Percentiles rank a stretch among this genome's conserved stretches.
phyloP scores from a whole-genome alignment of 306 rosid species.

The Cucurbita argyrosperma region DNA sequence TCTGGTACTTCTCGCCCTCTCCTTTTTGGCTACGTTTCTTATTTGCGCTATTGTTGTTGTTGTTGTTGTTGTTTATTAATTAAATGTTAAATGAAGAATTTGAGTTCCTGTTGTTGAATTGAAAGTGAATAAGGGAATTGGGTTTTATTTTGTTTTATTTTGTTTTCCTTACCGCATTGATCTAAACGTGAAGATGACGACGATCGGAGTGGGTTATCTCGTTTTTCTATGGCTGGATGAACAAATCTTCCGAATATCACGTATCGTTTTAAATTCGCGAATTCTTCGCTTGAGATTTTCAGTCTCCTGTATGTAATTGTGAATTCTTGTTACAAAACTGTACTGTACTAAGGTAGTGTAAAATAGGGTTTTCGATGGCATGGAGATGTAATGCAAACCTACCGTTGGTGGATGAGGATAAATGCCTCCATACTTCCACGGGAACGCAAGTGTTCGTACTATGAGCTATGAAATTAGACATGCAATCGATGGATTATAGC shows the following conservation, averaged over 20 bases:
- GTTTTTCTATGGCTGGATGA: not conserved
- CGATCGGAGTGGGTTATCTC: not conserved
- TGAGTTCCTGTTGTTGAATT: not conserved
- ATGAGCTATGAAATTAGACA: not conserved
- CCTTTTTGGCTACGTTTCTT: not conserved
- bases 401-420: not conserved
- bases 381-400: not conserved
- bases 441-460: not conserved
- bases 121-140: not conserved
- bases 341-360: not conserved
- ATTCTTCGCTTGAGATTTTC: not conserved
- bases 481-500: not conserved
- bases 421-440: not conserved
- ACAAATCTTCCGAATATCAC: not conserved
- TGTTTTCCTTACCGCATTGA: not conserved
- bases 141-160: not conserved
- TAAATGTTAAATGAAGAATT: not conserved
- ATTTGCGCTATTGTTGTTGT: not conserved
- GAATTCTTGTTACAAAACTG: not conserved
- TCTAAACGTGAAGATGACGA: not conserved
- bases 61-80: not conserved
- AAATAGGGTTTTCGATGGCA: not conserved
- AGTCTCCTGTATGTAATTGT: not conserved
- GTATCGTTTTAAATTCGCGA: not conserved
- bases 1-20: constrained; percentile 15